These are phyloP conservation scores for Colletotrichum tropicicola DNA, from an alignment of 2,329 filamentous ascomycete genomes.

Conservation along the genomic window DNA sequence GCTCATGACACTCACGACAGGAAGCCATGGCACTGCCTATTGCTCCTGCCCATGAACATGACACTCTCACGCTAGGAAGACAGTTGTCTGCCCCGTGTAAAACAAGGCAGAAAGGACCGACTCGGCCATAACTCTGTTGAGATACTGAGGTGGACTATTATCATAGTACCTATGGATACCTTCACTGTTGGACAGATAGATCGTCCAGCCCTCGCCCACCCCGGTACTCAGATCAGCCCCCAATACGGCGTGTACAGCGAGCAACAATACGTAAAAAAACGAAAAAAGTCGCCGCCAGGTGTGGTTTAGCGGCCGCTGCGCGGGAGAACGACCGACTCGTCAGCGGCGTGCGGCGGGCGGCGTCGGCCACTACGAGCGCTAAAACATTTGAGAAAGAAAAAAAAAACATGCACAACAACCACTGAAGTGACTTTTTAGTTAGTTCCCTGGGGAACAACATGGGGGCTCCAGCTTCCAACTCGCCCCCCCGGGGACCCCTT, in stretches of 20 bases:
- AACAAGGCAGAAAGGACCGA: no score
- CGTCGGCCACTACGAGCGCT: conserved; percentile 8
- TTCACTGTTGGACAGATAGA: conserved; percentile 3
- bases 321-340: not conserved
- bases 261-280: not conserved
- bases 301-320: conserved; percentile 2
- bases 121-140: no score
- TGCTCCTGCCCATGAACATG: no score
- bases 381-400: conserved; percentile 21
- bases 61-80: no score
- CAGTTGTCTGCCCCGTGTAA: no score
- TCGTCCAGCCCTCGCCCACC: not conserved
- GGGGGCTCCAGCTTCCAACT: conserved; percentile 2
- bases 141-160: no score
- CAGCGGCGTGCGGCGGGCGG: conserved; percentile 10
- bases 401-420: not conserved
- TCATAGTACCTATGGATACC: no score
- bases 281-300: not conserved
- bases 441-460: not conserved
- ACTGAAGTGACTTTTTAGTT: not conserved
- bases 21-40: no score
- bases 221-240: not conserved
- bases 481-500: conserved; percentile 20
- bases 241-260: not conserved
- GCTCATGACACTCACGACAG: no score